These are phyloP conservation scores for Ballota nigra DNA, from an alignment of 257 asterid species.

Conservation along the genomic window DNA sequence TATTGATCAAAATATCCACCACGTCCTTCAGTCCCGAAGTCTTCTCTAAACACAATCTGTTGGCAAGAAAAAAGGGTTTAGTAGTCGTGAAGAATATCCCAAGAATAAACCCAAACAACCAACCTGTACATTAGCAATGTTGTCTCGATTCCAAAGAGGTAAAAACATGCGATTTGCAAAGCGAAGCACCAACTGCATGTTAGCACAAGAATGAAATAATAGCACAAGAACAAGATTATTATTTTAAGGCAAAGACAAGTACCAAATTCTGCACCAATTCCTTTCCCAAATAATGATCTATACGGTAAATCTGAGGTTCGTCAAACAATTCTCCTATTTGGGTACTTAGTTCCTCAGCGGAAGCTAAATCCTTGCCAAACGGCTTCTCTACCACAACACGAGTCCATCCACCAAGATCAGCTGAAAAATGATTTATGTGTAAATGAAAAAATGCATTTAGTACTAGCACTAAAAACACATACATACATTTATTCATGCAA, in stretches of 20 bases:
- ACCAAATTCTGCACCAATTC: slow-evolving; percentile 99
- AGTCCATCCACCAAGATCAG: slow-evolving; percentile 97
- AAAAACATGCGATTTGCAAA: slow-evolving; percentile 93
- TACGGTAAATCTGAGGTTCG: slow-evolving; percentile 90
- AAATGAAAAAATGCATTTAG: no score
- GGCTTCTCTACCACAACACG: slow-evolving; percentile 99
- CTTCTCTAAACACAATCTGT: slow-evolving; percentile 99
- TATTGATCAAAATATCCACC: slow-evolving; percentile 99
- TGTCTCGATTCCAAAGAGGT: slow-evolving; percentile 98
- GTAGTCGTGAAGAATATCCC: no score
- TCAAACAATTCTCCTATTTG: slow-evolving; percentile 92
- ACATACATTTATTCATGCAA: slow-evolving; percentile 75
- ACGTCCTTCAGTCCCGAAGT: slow-evolving; percentile 98
- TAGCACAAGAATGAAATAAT: no score
- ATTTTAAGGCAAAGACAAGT: no score
- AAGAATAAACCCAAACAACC: slow-evolving; percentile 18
- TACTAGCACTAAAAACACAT: no score
- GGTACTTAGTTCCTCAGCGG: slow-evolving; percentile 89
- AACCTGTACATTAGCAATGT: slow-evolving; percentile 91
- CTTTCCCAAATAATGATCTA: slow-evolving; percentile 98
- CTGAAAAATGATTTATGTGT: no score
- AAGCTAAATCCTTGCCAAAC: slow-evolving; percentile 92
- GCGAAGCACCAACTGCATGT: slow-evolving; percentile 99
- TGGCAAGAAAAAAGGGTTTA: no score
- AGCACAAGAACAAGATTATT: no score